Conservation (phyloP, 2,329 filamentous ascomycete species). For the Claviceps cyperi region DNA sequence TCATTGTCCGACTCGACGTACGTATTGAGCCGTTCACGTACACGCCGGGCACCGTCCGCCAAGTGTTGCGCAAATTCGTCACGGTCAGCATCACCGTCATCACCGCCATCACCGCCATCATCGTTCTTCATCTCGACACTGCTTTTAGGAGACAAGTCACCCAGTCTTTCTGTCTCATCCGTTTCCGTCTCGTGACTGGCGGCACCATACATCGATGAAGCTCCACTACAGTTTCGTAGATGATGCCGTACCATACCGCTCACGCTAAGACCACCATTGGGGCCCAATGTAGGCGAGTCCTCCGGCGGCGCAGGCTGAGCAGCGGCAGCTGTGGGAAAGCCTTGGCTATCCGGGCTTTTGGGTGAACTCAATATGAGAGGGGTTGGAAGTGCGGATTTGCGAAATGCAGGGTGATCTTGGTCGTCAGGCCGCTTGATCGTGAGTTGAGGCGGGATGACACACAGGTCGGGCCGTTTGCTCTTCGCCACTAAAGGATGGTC, state of each 20-base stretch:
- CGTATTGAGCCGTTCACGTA: conserved; percentile 58
- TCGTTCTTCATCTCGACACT: neutral
- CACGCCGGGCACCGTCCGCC: conserved; percentile 52
- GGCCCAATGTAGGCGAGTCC: conserved; percentile 72
- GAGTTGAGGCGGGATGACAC: conserved; percentile 19
- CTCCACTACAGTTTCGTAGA: conserved; percentile 64
- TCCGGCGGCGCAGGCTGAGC: conserved; percentile 14
- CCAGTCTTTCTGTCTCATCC: neutral
- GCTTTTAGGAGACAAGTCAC: neutral
- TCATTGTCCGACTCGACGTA: conserved; percentile 49
- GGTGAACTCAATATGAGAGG: conserved; percentile 23
- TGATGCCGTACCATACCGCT: conserved; percentile 76
- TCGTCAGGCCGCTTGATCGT: conserved; percentile 35
- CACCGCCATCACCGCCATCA: conserved; percentile 38
- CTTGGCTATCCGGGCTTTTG: conserved; percentile 14
- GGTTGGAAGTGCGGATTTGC: conserved; percentile 29
- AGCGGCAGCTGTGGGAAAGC: conserved; percentile 9
- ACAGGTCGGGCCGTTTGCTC: conserved; percentile 5
- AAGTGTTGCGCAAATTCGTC: conserved; percentile 63
- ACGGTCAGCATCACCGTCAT: conserved; percentile 27
- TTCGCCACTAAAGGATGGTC: conserved; percentile 18
- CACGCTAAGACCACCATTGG: conserved; percentile 57
- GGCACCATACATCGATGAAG: conserved; percentile 61
- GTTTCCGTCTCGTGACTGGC: conserved; percentile 19
- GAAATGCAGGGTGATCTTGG: conserved; percentile 39